phyloP scores from a whole-genome alignment of 129 eudicot genomes.

The Chrysanthemum seticuspe region DNA sequence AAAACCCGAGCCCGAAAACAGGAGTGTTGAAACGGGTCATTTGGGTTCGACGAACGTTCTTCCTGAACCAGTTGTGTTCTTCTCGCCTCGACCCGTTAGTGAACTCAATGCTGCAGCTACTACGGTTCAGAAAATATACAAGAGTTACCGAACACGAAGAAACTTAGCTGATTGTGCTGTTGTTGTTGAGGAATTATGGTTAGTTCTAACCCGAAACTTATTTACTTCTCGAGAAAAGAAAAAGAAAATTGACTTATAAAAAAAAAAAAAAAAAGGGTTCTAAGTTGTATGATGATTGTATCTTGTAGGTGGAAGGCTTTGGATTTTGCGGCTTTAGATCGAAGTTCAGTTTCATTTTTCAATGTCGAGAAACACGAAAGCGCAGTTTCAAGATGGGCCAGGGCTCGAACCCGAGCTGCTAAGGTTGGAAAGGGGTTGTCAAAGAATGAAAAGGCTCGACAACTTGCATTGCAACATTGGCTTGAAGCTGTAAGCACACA shows the following conservation, averaged over 20 bases:
- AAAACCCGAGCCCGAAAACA: slow-evolving; percentile 27
- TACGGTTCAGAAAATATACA: slow-evolving; percentile 72
- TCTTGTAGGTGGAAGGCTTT: slow-evolving; percentile 89
- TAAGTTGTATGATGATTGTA: slow-evolving; percentile 1
- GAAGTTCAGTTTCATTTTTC: slow-evolving; percentile 86
- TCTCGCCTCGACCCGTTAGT: slow-evolving; percentile 76
- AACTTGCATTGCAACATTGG: slow-evolving; percentile 88
- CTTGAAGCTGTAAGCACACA: slow-evolving; percentile 82
- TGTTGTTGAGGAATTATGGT: slow-evolving; percentile 91
- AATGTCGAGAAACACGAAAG: slow-evolving; percentile 77
- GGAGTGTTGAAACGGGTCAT: slow-evolving; percentile 27
- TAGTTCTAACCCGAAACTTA: slow-evolving; percentile 23
- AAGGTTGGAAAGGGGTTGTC: slow-evolving; percentile 95
- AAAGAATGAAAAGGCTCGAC: slow-evolving; percentile 83
- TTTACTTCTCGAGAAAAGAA: too few species aligned
- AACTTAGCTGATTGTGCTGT: slow-evolving; percentile 95
- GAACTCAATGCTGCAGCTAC: slow-evolving; percentile 96
- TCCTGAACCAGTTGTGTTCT: slow-evolving; percentile 69
- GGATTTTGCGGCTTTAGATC: slow-evolving; percentile 71
- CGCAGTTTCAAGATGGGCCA: slow-evolving; percentile 80
- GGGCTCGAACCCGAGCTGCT: slow-evolving; percentile 90
- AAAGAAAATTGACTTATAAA: too few species aligned
- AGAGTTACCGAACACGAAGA: slow-evolving; percentile 86
- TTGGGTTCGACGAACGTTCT: slow-evolving; percentile 38
- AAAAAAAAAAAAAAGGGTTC: too few species aligned